Conservation (phyloP, 2,329 filamentous ascomycete genomes). For the Chlorencoelia australis region DNA sequence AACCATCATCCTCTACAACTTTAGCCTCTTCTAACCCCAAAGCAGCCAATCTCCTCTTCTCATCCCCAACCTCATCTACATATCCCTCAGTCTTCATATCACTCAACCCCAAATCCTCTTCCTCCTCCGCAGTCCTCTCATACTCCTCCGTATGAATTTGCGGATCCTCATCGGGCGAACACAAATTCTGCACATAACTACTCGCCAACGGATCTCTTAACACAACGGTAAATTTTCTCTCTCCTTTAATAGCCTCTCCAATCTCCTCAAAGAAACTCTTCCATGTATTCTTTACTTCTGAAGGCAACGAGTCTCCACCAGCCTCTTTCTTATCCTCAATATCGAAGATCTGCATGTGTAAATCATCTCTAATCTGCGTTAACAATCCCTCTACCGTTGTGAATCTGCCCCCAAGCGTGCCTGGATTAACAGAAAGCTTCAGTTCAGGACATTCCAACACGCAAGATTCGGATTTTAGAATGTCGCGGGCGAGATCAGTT, state of each 20-base stretch:
- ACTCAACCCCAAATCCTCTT: conserved; percentile 79
- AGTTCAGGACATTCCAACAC: conserved; percentile 80
- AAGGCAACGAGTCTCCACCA: conserved; percentile 70
- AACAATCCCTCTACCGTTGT: conserved; percentile 93
- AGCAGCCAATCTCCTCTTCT: conserved; percentile 15
- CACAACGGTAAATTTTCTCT: conserved; percentile 71
- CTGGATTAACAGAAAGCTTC: conserved; percentile 77
- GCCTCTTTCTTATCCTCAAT: conserved; percentile 43
- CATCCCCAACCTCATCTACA: conserved; percentile 22
- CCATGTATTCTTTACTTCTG: conserved; percentile 63
- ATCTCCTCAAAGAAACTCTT: conserved; percentile 69
- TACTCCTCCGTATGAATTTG: conserved; percentile 78
- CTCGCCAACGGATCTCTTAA: conserved; percentile 82
- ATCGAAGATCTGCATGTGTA: conserved; percentile 81
- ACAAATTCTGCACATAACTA: conserved; percentile 88
- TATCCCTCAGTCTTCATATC: conserved; percentile 95
- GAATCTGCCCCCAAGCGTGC: conserved; percentile 90
- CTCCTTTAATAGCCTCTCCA: conserved; percentile 67
- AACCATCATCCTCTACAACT: conserved; percentile 5
- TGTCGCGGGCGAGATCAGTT: conserved; percentile 78
- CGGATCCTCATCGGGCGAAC: conserved; percentile 64
- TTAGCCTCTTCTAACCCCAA: conserved; percentile 7
- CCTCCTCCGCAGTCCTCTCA: conserved; percentile 78
- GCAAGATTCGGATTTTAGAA: conserved; percentile 93
- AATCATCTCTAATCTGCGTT: conserved; percentile 83